phyloP scores from a whole-genome alignment of 441 rosid species.

The Gossypium gossypioides region DNA sequence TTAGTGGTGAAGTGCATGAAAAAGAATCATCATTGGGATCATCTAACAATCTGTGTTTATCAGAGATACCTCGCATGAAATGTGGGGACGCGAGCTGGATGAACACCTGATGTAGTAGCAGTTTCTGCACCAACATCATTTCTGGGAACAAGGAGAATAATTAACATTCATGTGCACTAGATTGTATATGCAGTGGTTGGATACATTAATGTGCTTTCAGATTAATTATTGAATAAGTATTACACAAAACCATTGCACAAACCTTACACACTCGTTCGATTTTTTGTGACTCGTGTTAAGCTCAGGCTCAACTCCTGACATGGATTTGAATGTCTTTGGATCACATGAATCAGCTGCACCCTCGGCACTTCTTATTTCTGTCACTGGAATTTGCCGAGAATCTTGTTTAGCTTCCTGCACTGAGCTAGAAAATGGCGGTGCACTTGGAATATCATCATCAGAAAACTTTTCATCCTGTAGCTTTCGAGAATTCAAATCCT shows the following conservation, averaged over 20 bases:
- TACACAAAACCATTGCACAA: slow-evolving; percentile 9
- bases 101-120: slow-evolving; percentile 41
- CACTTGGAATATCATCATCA: slow-evolving; percentile 66
- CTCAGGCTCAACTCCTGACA: slow-evolving; percentile 26
- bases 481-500: slow-evolving; percentile 38
- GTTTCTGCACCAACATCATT: slow-evolving; percentile 45
- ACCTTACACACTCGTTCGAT: slow-evolving; percentile 56
- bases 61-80: slow-evolving; percentile 77
- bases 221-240: slow-evolving; percentile 1
- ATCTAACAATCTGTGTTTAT: slow-evolving; percentile 3
- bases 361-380: slow-evolving; percentile 22
- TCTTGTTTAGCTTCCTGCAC: slow-evolving; percentile 45
- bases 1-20: slow-evolving; percentile 8
- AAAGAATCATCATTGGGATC: background rate
- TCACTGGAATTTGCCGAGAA: slow-evolving; percentile 29
- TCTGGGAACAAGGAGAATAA: slow-evolving; percentile 29
- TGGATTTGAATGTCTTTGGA: slow-evolving; percentile 18
- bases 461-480: slow-evolving; percentile 27
- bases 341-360: slow-evolving; percentile 17
- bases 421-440: slow-evolving; percentile 73
- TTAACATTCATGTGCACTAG: background rate
- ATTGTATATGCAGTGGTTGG: background rate
- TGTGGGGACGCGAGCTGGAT: slow-evolving; percentile 70
- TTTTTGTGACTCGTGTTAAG: slow-evolving; percentile 33
- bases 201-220: background rate